Percentiles rank a stretch among this genome's conserved stretches.
Conservation (phyloP, 495 filamentous ascomycete genomes). For the Paragyromitra xinjiangensis region DNA sequence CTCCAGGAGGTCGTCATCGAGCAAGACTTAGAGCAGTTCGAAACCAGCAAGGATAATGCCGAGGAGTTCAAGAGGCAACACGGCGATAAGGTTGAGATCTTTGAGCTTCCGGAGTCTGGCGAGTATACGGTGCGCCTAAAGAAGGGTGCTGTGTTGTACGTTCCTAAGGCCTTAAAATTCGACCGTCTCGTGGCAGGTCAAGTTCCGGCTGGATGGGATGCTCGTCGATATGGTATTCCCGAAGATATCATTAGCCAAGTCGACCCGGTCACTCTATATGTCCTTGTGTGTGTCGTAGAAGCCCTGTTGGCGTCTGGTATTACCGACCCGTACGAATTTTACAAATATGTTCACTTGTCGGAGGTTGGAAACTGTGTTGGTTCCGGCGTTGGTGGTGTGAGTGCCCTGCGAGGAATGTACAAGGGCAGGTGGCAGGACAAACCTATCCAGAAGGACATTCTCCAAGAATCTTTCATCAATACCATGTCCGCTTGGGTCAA, state of each 20-base stretch:
- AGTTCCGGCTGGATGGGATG: conserved; percentile 96
- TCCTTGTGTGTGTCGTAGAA: conserved; percentile 92
- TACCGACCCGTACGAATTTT: conserved; percentile 99
- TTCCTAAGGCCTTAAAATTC: conserved; percentile 96
- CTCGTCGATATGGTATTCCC: conserved; percentile 90
- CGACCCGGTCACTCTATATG: conserved; percentile 92
- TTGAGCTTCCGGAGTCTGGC: conserved; percentile 91
- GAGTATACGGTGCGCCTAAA: conserved; percentile 92
- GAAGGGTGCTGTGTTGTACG: conserved; percentile 91
- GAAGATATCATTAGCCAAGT: conserved; percentile 98
- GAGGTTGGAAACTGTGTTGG: conserved; percentile 98
- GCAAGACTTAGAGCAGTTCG: conserved; percentile 95
- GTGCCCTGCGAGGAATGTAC: conserved; percentile 95
- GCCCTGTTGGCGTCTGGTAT: conserved; percentile 90
- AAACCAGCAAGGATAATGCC: conserved; percentile 94
- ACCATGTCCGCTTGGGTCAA: conserved; percentile 99
- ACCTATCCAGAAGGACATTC: conserved; percentile 98
- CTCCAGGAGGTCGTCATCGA: conserved; percentile 97
- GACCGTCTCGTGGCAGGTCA: conserved; percentile 97
- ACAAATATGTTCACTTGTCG: conserved; percentile 98
- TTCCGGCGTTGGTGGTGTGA: conserved; percentile 94
- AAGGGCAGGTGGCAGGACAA: conserved; percentile 96
- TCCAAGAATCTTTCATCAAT: conserved; percentile 99
- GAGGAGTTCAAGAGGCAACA: conserved; percentile 97
- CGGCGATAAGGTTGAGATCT: conserved; percentile 95